phyloP scores from a whole-genome alignment of 2,329 filamentous ascomycete genomes.

The Aspergillus ustus region DNA sequence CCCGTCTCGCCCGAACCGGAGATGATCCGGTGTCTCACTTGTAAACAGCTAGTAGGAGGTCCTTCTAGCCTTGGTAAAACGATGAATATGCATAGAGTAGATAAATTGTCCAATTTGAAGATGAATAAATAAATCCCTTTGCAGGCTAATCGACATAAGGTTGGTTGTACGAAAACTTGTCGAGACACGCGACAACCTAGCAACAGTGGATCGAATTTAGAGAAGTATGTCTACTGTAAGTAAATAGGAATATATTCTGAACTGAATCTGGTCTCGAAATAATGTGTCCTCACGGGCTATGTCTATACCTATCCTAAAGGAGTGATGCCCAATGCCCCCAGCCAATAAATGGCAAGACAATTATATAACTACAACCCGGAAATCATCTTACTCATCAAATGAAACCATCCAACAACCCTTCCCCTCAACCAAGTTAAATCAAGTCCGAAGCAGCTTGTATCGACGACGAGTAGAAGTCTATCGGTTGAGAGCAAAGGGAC shows the following conservation, averaged over 20 bases:
- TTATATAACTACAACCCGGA: background rate
- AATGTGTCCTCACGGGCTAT: background rate
- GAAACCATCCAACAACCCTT: background rate
- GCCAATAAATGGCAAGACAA: background rate
- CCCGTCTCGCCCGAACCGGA: no score
- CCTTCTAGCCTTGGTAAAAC: no score
- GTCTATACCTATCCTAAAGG: background rate
- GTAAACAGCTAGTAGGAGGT: no score
- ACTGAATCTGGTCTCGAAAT: background rate
- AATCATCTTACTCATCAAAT: background rate
- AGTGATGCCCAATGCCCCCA: background rate
- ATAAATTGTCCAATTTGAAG: no score
- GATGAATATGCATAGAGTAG: no score
- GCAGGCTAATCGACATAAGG: no score
- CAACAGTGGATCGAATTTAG: no score
- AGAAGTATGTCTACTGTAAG: no score
- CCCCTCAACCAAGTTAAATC: background rate
- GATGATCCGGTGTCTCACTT: no score
- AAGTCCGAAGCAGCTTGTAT: background rate
- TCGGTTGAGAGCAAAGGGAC: slow-evolving; percentile 31
- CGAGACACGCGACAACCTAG: no score
- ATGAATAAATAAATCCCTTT: no score
- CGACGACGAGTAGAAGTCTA: slow-evolving; percentile 11
- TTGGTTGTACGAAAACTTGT: no score
- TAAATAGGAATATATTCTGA: background rate